These are phyloP conservation scores for Cokeromyces recurvatus DNA, from an alignment of 371 early-diverging fungal genomes.

Conservation along the genomic window DNA sequence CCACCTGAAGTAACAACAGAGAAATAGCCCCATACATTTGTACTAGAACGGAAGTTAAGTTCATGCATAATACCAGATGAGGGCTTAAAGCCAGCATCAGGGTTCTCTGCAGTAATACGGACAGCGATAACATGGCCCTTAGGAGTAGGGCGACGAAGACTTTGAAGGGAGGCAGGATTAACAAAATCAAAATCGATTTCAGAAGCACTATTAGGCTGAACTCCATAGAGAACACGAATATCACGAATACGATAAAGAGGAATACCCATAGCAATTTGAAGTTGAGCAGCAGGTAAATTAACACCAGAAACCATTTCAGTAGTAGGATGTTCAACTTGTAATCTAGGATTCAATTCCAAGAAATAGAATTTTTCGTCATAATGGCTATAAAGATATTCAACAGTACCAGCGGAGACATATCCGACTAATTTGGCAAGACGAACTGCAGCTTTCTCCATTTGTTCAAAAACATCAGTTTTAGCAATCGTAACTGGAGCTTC, in stretches of 20 bases:
- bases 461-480: conserved; percentile 70
- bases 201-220: conserved; percentile 75
- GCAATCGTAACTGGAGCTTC: conserved; percentile 96
- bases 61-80: conserved; percentile 93
- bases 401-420: conserved; percentile 96
- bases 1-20: conserved; percentile 92
- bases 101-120: conserved; percentile 98
- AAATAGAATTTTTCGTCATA: conserved; percentile 89
- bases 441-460: conserved; percentile 97
- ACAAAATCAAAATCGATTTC: conserved; percentile 92
- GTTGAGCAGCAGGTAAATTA: conserved; percentile 96
- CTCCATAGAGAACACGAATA: conserved; percentile 91
- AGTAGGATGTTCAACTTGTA: conserved; percentile 99
- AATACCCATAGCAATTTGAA: conserved; percentile 97
- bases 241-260: conserved; percentile 92
- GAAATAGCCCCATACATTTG: conserved; percentile 99
- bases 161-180: conserved; percentile 67
- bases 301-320: conserved; percentile 98
- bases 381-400: conserved; percentile 95
- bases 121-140: conserved; percentile 98
- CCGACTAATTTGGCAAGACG: conserved; percentile 91
- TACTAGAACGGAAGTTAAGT: conserved; percentile 91
- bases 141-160: conserved; percentile 87
- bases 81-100: conserved; percentile 98
- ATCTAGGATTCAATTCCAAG: conserved; percentile 96